Evolutionary conservation across 2,329 filamentous ascomycete genomes (phyloP).

Genomic region (Aspergillus sp.): DNA sequence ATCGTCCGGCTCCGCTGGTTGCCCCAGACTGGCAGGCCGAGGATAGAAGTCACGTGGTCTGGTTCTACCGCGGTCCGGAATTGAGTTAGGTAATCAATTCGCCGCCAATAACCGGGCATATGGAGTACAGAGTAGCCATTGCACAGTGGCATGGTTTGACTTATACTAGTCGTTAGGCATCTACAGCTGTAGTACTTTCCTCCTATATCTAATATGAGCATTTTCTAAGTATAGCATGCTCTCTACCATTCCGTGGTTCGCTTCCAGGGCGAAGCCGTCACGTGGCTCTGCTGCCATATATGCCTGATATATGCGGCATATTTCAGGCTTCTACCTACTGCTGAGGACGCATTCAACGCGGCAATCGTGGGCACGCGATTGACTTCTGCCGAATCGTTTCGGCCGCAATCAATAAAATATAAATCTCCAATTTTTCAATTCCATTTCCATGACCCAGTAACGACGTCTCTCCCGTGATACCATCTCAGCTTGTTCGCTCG

Average conservation of each 20-base stretch:
- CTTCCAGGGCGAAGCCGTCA: too few relatives aligned
- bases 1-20: constrained; percentile 3
- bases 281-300: too few relatives aligned
- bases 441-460: background rate
- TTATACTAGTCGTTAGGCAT: too few relatives aligned
- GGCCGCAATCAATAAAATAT: background rate
- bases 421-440: background rate
- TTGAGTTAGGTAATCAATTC: too few relatives aligned
- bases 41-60: background rate
- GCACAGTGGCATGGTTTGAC: too few relatives aligned
- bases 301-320: background rate
- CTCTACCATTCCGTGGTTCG: too few relatives aligned
- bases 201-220: too few relatives aligned
- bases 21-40: constrained; percentile 6
- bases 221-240: too few relatives aligned
- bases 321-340: background rate
- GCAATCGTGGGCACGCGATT: constrained; percentile 7
- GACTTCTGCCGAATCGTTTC: background rate
- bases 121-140: too few relatives aligned
- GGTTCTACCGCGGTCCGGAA: background rate
- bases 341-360: constrained; percentile 9
- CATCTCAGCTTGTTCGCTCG: background rate
- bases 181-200: too few relatives aligned
- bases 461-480: background rate
- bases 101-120: too few relatives aligned